Conservation (phyloP, 1,284 basidiomycete species). For the Papiliotrema flavescens region DNA sequence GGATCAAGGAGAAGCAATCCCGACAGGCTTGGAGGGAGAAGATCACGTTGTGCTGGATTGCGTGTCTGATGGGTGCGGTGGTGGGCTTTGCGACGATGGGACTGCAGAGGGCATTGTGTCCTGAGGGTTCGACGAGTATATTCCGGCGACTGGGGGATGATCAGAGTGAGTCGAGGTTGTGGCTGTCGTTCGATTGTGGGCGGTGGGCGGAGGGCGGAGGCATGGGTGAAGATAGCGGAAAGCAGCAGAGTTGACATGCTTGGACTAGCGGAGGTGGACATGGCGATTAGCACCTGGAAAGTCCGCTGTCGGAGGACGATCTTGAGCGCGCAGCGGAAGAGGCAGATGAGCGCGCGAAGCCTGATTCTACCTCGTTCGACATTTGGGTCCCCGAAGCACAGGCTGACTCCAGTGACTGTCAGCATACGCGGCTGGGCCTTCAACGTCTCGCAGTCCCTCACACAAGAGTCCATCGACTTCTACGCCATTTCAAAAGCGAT, state of each 20-base stretch:
- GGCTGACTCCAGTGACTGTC: conserved; percentile 57
- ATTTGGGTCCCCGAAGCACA: no score
- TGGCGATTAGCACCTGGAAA: no score
- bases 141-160: conserved; percentile 37
- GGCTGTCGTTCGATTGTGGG: no score
- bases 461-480: conserved; percentile 59
- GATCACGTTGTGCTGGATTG: conserved; percentile 85
- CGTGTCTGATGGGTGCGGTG: conserved; percentile 68
- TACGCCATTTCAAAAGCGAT: conserved; percentile 57
- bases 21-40: conserved; percentile 98
- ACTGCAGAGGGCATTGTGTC: conserved; percentile 87
- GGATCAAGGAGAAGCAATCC: conserved; percentile 71
- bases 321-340: no score
- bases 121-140: conserved; percentile 41
- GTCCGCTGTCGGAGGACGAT: background rate
- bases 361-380: no score
- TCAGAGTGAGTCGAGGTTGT: conserved; percentile 26
- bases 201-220: background rate
- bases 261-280: no score
- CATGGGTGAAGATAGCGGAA: no score
- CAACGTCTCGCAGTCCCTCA: conserved; percentile 65
- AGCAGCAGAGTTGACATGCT: no score
- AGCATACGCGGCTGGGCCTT: conserved; percentile 74
- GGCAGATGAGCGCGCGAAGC: no score
- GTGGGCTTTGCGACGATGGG: conserved; percentile 95